Conservation (phyloP, 2,329 filamentous ascomycete genomes). For the Claviceps purpurea region DNA sequence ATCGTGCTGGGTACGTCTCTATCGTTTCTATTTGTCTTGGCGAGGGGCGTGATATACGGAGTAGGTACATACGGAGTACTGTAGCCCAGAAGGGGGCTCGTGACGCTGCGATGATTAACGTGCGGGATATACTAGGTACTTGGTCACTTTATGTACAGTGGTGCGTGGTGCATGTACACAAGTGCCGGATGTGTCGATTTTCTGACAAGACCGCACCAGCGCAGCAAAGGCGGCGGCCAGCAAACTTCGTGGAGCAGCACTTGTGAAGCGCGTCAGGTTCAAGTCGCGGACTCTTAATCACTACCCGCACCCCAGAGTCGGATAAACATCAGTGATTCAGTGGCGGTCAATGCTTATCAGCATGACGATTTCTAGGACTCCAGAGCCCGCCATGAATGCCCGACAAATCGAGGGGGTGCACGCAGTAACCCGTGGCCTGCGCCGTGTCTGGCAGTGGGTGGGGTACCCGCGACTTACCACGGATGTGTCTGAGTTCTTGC, state of each 20-base stretch:
- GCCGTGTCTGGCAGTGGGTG: background rate
- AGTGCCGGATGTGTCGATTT: no score
- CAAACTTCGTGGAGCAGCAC: no score
- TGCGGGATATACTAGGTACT: background rate
- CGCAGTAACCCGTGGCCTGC: background rate
- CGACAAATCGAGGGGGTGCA: background rate
- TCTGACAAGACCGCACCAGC: no score
- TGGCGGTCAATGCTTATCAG: background rate
- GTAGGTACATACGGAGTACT: background rate
- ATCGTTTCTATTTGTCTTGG: background rate
- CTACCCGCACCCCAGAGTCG: background rate
- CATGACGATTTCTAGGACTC: background rate
- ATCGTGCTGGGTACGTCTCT: background rate
- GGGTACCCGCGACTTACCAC: background rate
- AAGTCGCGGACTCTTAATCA: background rate
- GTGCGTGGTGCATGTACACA: background rate
- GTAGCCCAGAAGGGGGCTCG: background rate
- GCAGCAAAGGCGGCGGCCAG: no score
- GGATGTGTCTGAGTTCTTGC: background rate
- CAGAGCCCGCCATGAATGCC: background rate
- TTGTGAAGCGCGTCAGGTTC: no score
- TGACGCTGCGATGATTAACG: slow-evolving; percentile 1
- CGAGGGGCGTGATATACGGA: background rate
- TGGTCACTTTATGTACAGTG: background rate
- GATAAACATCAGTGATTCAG: no score